A percentile compares a stretch with the other conserved stretches of the same genome.
phyloP scores from a whole-genome alignment of 1,139 yeast species.

The Geotrichum australiense region DNA sequence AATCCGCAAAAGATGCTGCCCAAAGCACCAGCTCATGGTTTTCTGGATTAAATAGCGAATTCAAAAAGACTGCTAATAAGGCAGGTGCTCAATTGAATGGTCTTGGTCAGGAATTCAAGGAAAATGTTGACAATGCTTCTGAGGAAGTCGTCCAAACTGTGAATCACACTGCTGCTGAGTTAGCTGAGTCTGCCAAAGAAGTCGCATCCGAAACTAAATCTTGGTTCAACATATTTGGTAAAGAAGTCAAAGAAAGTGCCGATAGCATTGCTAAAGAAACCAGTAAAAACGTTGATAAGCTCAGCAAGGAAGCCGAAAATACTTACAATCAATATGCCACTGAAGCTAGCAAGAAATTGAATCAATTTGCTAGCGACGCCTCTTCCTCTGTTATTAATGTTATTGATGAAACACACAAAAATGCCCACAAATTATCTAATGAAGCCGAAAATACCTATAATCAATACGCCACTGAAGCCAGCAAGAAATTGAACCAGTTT shows the following conservation, averaged over 20 bases:
- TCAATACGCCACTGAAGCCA: neutral
- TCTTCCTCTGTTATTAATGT: neutral
- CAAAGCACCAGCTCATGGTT: no score
- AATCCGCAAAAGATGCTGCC: slow-evolving; percentile 1
- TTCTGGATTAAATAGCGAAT: no score
- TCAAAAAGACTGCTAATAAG: no score
- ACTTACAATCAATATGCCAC: neutral
- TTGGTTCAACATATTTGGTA: slow-evolving; percentile 4
- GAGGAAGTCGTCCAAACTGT: no score
- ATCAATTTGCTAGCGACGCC: neutral
- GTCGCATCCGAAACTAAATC: neutral
- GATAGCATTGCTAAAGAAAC: slow-evolving; percentile 3
- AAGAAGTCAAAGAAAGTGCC: neutral
- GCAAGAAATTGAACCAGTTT: neutral
- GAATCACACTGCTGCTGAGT: neutral
- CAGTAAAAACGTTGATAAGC: slow-evolving; percentile 20
- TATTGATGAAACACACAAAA: neutral
- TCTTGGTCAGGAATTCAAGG: no score
- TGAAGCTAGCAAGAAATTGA: neutral
- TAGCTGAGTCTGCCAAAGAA: neutral
- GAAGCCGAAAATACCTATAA: neutral
- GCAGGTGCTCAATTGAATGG: no score
- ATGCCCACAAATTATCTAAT: neutral
- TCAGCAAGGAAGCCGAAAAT: slow-evolving; percentile 20
- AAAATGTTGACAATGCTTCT: no score